Evolutionary conservation across 441 rosid species (phyloP).

Genomic region (Lepidium campestre): DNA sequence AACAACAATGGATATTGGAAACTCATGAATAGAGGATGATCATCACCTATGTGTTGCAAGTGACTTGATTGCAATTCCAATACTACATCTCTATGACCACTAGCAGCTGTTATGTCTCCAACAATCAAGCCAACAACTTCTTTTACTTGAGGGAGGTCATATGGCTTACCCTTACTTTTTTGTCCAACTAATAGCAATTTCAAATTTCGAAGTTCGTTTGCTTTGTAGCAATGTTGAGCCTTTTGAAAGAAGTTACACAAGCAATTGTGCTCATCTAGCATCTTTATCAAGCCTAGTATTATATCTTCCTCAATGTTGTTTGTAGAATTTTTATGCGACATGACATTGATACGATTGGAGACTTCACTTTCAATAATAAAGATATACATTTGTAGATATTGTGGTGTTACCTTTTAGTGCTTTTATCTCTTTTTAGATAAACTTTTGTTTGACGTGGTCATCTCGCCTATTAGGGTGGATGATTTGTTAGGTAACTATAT

Average conservation of each 20-base stretch:
- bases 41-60: neutral
- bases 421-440: no score
- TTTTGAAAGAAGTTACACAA: neutral
- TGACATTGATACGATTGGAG: neutral
- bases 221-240: neutral
- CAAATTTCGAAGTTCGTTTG: neutral
- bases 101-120: neutral
- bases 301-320: neutral
- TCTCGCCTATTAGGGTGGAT: no score
- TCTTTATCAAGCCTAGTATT: neutral
- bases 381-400: neutral
- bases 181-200: neutral
- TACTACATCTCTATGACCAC: neutral
- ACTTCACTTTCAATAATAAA: neutral
- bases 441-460: no score
- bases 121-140: neutral
- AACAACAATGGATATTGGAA: slow-evolving; percentile 8
- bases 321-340: neutral
- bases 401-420: no score
- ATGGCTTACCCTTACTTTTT: neutral
- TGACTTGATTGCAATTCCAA: neutral
- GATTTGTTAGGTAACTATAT: no score
- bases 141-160: neutral
- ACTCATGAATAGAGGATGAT: neutral
- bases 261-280: neutral